phyloP scores from a whole-genome alignment of 1,284 basidiomycete species.

The Fomes fomentarius region DNA sequence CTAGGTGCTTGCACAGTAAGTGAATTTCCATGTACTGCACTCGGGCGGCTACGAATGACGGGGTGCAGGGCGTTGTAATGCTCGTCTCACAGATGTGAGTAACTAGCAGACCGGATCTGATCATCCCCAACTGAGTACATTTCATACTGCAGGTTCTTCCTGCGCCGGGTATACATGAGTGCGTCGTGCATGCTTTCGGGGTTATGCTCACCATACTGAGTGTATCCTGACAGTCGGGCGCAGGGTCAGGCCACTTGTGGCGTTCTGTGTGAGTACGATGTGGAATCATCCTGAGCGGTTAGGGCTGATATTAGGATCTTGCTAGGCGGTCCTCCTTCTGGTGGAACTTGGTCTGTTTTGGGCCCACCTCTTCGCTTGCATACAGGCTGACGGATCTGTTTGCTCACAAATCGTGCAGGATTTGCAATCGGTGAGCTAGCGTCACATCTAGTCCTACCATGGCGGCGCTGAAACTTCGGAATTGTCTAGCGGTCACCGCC shows the following conservation, averaged over 20 bases:
- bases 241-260: constrained; percentile 8
- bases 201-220: not conserved
- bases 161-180: constrained; percentile 19
- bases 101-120: too few relatives aligned
- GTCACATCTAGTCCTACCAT: not conserved
- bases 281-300: too few relatives aligned
- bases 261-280: constrained; percentile 10
- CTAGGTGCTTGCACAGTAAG: constrained; percentile 16
- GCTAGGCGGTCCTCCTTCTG: constrained; percentile 7
- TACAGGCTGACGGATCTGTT: not conserved
- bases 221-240: constrained; percentile 8
- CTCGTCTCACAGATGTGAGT: constrained; percentile 16
- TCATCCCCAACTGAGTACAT: not conserved
- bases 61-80: constrained; percentile 12
- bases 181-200: not conserved
- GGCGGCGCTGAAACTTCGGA: not conserved
- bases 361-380: not conserved
- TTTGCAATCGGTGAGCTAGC: constrained; percentile 10
- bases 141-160: constrained; percentile 10
- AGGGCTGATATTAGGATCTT: not conserved
- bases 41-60: too few relatives aligned
- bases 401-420: not conserved
- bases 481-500: constrained; percentile 18
- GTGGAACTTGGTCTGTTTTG: not conserved
- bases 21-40: too few relatives aligned